These are phyloP conservation scores for Macrolepiota fuliginosa DNA, from an alignment of 768 basidiomycete genomes.

Conservation along the genomic window DNA sequence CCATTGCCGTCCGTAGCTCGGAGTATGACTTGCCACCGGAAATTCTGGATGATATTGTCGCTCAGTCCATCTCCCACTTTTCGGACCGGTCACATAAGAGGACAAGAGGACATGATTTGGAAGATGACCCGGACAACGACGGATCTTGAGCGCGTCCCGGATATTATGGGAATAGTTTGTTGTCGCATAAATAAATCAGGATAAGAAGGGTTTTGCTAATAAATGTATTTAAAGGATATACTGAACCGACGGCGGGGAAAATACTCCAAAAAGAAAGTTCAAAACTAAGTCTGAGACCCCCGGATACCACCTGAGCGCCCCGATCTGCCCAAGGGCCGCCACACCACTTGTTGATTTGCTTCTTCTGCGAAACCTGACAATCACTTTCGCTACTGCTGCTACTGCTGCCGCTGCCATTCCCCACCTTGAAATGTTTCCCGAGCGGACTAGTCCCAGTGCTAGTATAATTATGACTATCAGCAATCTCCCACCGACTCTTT, in stretches of 20 bases:
- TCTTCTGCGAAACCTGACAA: not conserved
- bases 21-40: slow-evolving; percentile 71
- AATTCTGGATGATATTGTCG: slow-evolving; percentile 68
- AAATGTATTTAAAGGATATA: not conserved
- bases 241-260: not conserved
- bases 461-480: not conserved
- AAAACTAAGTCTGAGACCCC: not conserved
- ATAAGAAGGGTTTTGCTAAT: not conserved
- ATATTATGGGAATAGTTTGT: not conserved
- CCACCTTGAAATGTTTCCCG: not conserved
- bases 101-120: slow-evolving; percentile 12
- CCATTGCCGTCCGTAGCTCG: slow-evolving; percentile 67
- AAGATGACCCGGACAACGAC: slow-evolving; percentile 19
- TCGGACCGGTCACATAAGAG: slow-evolving; percentile 2
- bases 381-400: not conserved
- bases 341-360: not conserved
- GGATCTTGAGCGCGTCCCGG: slow-evolving; percentile 1
- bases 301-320: not conserved
- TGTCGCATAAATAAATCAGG: not conserved
- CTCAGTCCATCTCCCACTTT: slow-evolving; percentile 39
- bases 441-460: not conserved
- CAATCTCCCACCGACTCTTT: not conserved
- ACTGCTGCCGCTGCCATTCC: not conserved
- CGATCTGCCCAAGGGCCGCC: not conserved
- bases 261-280: not conserved